A percentile compares a stretch with the other conserved stretches of the same genome.
Conservation (phyloP, 306 rosid species). For the Macrotyloma uniflorum region DNA sequence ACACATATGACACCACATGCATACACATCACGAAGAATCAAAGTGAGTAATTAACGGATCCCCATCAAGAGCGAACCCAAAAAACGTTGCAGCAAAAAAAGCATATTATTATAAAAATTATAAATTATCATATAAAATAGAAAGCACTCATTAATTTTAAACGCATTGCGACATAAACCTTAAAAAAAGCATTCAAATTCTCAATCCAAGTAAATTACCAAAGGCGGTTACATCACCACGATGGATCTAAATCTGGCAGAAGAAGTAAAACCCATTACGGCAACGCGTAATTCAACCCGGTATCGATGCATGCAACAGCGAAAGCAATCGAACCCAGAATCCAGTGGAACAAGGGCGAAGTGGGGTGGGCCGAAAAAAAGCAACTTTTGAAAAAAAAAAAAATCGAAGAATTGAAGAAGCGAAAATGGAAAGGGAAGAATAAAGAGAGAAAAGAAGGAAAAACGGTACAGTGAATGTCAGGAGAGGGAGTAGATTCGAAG, state of each 20-base stretch:
- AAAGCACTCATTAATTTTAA: not conserved
- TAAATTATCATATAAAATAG: not conserved
- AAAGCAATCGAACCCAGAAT: conserved; percentile 32
- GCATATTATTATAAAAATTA: not conserved
- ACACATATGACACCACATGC: conserved; percentile 43
- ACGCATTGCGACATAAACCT: conserved; percentile 26
- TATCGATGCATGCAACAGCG: conserved; percentile 51
- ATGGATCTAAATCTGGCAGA: conserved; percentile 54
- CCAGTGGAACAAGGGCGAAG: conserved; percentile 14
- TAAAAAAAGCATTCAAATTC: conserved; percentile 15
- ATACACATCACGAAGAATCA: conserved; percentile 28
- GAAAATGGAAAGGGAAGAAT: not conserved
- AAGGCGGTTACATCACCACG: conserved; percentile 5
- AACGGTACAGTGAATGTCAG: conserved; percentile 48
- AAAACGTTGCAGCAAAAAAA: not conserved
- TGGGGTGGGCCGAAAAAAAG: conserved; percentile 3
- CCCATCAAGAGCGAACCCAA: conserved; percentile 23
- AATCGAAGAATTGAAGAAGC: conserved; percentile 10
- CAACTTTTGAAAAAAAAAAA: not conserved
- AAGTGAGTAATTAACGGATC: conserved; percentile 21
- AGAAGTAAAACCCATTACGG: conserved; percentile 21
- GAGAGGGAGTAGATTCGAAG: conserved; percentile 37
- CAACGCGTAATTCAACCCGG: conserved; percentile 43
- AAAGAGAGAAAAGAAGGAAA: not conserved
- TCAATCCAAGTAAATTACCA: conserved; percentile 10